phyloP scores from a whole-genome alignment of 169 alveolate species.

The Plasmodium cynomolgi region DNA sequence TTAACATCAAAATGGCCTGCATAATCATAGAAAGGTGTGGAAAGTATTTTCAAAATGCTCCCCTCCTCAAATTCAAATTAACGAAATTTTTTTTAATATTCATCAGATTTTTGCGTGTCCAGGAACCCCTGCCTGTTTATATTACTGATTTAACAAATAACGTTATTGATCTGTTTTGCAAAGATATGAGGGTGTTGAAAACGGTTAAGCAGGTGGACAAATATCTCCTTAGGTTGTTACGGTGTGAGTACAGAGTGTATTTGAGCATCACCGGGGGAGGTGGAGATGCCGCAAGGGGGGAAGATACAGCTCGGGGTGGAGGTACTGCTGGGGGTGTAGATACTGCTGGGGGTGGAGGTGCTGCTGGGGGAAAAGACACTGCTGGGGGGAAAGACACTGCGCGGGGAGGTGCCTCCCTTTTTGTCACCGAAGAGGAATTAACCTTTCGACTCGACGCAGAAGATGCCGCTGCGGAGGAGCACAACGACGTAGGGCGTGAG shows the following conservation, averaged over 20 bases:
- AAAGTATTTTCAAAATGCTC: slow-evolving; percentile 24
- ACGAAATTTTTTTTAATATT: slow-evolving; percentile 30
- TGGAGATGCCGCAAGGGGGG: background rate
- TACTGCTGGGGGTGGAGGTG: background rate
- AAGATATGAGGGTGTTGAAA: background rate
- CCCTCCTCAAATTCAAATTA: slow-evolving; percentile 16
- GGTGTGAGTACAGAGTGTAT: slow-evolving; percentile 22
- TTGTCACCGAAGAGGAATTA: background rate
- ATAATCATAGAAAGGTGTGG: slow-evolving; percentile 38
- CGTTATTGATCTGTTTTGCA: background rate
- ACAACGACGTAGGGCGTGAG: background rate
- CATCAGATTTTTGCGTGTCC: slow-evolving; percentile 20
- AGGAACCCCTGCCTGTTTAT: slow-evolving; percentile 48
- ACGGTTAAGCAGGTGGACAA: slow-evolving; percentile 22
- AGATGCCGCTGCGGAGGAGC: background rate
- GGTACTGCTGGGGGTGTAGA: background rate
- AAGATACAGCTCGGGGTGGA: background rate
- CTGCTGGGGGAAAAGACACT: too few species aligned
- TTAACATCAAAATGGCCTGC: slow-evolving; percentile 54
- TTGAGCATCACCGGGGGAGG: background rate
- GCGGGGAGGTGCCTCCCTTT: background rate
- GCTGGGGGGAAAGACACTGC: background rate
- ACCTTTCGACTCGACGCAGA: background rate
- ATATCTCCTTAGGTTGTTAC: slow-evolving; percentile 7
- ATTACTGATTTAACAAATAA: background rate